Base-by-base conservation (phyloP, 2,329 filamentous ascomycete genomes). In the Clarireedia paspali region DNA sequence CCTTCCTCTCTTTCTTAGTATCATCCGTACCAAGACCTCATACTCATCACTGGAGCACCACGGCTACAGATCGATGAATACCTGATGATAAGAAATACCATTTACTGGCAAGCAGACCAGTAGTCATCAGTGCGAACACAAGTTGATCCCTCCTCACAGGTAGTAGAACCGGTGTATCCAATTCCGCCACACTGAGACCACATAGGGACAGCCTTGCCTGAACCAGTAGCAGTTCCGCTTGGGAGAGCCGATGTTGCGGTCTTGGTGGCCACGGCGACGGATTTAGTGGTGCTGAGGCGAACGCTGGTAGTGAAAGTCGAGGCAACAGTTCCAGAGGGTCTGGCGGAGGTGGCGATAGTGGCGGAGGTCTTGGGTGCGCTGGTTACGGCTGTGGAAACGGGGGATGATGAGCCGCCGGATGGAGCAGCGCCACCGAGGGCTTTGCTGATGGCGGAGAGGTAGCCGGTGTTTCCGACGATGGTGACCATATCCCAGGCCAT, bases 401-500 rank as follows among this genome's bases (percentile, higher is more conserved):
- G 49, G 4, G 47, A n/a, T 15, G 60, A 20, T 24, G 27, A 14
- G 27, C 39, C 26, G 38, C 24, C 42, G 23, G 55, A 53, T 44
- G 50, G 42, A 23, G 36, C 50, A 4, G 50, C 15, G 15, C 47
- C 53, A 46, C 54, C 54, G 7, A 56, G 48, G 39, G 48, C 54
- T 24, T 56, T 40, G 23, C 26, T 46, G n/a, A 56, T 39, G 15
- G 34, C 40, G 10, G 27, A 39, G 10, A 56, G 48, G 15, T 52
- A 56, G 17, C 54, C 54, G 14, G 15, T 24, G 24, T 56, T 56
- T 12, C 30, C 54, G 12, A 52, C 81, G 4, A 79, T 74, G 72
- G 84, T 81, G n/a, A 74, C 78, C 70, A 79, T 79, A 67, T 86
- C 83, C 83, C 82, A 86, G 73, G 84, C 74, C 83, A 86, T 85